phyloP scores from a whole-genome alignment of 345 rosid genomes.

The Moricandia moricandioides region DNA sequence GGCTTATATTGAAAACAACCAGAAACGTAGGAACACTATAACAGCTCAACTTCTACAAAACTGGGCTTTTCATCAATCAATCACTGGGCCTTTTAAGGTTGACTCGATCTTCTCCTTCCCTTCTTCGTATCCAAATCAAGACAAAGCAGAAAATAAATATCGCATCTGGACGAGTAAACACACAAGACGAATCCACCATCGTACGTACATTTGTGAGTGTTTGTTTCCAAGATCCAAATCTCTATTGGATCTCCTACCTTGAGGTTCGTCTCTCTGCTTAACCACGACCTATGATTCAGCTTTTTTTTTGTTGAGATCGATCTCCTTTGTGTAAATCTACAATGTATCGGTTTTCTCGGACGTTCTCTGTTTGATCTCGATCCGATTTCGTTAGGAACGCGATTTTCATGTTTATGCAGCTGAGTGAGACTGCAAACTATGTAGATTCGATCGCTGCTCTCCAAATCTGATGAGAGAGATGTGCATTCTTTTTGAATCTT shows the following conservation, averaged over 20 bases:
- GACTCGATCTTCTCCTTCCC: not conserved
- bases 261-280: conserved; percentile 35
- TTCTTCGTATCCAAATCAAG: not conserved
- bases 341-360: conserved; percentile 8
- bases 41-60: not conserved
- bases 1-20: not conserved
- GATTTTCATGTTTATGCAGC: conserved; percentile 4
- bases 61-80: conserved; percentile 16
- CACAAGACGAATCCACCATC: conserved; percentile 17
- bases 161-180: conserved; percentile 4
- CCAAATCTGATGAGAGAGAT: conserved; percentile 17
- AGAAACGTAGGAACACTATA: not conserved
- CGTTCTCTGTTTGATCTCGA: conserved; percentile 15
- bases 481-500: not conserved
- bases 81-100: not conserved
- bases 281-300: not conserved
- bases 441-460: conserved; percentile 2
- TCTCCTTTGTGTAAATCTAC: conserved; percentile 7
- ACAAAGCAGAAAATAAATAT: not conserved
- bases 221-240: conserved; percentile 29
- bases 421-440: conserved; percentile 11
- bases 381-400: not conserved
- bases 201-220: conserved; percentile 7
- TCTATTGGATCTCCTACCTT: conserved; percentile 15
- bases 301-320: conserved; percentile 11